These are phyloP conservation scores for Sporothrix globosa DNA, from an alignment of 2,329 filamentous ascomycete genomes.

Conservation along the genomic window DNA sequence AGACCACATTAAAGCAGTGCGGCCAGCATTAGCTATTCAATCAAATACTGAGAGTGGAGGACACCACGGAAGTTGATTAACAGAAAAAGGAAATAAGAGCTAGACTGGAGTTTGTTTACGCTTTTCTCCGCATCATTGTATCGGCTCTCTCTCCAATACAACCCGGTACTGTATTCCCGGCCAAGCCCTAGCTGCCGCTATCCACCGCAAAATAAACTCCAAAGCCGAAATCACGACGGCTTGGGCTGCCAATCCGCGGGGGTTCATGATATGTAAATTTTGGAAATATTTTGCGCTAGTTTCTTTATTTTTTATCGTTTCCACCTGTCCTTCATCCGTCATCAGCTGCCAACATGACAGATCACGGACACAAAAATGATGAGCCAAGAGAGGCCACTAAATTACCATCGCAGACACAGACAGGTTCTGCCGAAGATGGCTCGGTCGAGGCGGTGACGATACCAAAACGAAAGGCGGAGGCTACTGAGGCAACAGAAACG, in stretches of 20 bases:
- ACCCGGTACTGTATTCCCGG: slow-evolving; percentile 19
- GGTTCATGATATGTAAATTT: neutral
- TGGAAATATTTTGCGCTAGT: too few species aligned
- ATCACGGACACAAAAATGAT: neutral
- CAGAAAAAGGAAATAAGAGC: too few species aligned
- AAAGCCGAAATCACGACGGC: neutral
- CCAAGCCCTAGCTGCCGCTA: neutral
- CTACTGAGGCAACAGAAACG: too few species aligned
- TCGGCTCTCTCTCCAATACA: neutral
- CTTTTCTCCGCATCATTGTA: neutral
- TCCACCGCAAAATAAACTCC: slow-evolving; percentile 9
- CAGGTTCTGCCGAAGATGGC: neutral
- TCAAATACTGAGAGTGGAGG: too few species aligned
- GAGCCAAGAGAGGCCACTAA: neutral
- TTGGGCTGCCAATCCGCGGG: neutral
- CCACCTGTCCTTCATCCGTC: too few species aligned
- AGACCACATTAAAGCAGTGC: too few species aligned
- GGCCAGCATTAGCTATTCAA: too few species aligned
- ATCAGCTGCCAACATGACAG: neutral
- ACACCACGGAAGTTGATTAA: neutral
- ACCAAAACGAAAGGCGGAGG: too few species aligned
- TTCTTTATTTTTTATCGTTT: neutral
- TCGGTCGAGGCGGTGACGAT: too few species aligned
- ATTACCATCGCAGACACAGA: neutral
- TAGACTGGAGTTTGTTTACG: neutral